Percentiles rank a stretch among this genome's conserved stretches.
Conservation (phyloP, 148 eudicot species). For the Fallopia convolvulus region DNA sequence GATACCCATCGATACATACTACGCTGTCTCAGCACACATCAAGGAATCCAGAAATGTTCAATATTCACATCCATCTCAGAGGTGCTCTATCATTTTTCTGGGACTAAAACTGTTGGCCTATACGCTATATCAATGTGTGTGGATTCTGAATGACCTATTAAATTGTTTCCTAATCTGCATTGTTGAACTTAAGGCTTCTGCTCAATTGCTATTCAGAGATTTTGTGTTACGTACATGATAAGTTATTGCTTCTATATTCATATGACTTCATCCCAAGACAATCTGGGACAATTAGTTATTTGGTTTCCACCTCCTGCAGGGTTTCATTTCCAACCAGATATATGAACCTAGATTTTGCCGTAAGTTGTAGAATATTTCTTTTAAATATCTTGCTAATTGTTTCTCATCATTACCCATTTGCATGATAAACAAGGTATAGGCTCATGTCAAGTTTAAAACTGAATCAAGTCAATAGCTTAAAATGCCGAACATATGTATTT, state of each 20-base stretch:
- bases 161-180: neutral
- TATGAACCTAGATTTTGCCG: neutral
- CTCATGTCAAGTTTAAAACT: neutral
- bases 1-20: constrained; percentile 88
- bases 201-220: neutral
- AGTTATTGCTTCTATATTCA: neutral
- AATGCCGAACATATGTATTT: neutral
- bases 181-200: neutral
- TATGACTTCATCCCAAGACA: neutral
- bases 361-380: neutral
- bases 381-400: neutral
- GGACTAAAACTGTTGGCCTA: neutral
- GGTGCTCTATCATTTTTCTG: constrained; percentile 29
- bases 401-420: neutral
- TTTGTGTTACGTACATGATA: neutral
- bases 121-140: neutral
- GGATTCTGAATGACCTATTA: neutral
- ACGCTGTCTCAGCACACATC: constrained; percentile 70
- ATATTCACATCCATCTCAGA: constrained; percentile 87
- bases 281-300: neutral
- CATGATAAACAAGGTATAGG: neutral
- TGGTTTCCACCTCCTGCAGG: neutral
- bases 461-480: neutral
- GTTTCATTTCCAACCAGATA: constrained; percentile 3
- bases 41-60: constrained; percentile 43